These are phyloP conservation scores for Tricholoma flavovirens DNA, from an alignment of 768 basidiomycete species.

Conservation along the genomic window DNA sequence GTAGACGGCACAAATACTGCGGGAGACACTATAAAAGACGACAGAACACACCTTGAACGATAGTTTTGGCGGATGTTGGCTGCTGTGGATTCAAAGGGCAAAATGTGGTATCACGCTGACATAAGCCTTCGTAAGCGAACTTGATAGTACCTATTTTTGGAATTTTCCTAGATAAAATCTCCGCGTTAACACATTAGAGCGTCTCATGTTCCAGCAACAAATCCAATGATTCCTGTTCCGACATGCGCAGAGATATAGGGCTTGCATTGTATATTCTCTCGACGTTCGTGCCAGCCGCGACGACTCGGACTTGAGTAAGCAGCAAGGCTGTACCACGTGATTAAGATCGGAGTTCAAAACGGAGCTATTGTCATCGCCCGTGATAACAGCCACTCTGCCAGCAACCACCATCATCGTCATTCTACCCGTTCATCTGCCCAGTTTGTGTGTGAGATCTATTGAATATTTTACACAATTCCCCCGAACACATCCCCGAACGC, in stretches of 20 bases:
- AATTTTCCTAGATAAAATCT: neutral
- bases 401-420: conserved; percentile 33
- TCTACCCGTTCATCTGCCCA: conserved; percentile 33
- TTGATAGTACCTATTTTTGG: conserved; percentile 14
- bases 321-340: conserved; percentile 4
- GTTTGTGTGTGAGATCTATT: conserved; percentile 45
- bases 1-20: conserved; percentile 6
- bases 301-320: no score
- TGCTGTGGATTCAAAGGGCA: conserved; percentile 17
- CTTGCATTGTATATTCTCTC: no score
- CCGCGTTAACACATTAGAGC: neutral
- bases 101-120: conserved; percentile 26
- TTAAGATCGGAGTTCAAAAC: conserved; percentile 28
- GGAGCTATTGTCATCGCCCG: conserved; percentile 17
- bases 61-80: conserved; percentile 30
- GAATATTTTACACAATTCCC: conserved; percentile 31
- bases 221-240: neutral
- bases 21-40: conserved; percentile 10
- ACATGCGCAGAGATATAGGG: neutral
- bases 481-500: conserved; percentile 3
- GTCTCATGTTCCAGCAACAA: no score
- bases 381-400: conserved; percentile 21
- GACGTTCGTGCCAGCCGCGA: neutral
- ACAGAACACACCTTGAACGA: conserved; percentile 36
- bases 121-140: conserved; percentile 20